Evolutionary conservation across 2,329 filamentous ascomycete species (phyloP).

Genomic region (Reticulascus tulasneorum): DNA sequence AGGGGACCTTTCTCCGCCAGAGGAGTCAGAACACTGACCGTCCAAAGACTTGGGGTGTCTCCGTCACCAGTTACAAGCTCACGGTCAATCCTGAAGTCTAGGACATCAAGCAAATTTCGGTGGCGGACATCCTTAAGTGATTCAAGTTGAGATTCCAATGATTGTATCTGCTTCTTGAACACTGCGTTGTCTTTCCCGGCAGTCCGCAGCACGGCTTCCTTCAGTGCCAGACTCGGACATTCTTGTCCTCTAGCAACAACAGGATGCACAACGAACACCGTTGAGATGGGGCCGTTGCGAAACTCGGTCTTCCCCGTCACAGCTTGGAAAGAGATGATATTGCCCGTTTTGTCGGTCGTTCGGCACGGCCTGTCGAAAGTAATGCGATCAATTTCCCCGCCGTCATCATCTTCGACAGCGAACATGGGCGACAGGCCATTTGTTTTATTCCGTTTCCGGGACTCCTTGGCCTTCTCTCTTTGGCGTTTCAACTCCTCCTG

Average conservation of each 20-base stretch:
- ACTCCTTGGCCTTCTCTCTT: constrained; percentile 59
- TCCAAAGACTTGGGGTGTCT: constrained; percentile 50
- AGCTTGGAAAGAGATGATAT: constrained; percentile 62
- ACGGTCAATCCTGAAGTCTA: constrained; percentile 77
- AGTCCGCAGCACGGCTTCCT: constrained; percentile 60
- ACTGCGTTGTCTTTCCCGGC: constrained; percentile 54
- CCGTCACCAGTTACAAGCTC: constrained; percentile 35
- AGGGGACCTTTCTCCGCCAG: constrained; percentile 80
- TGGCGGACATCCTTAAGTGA: constrained; percentile 71
- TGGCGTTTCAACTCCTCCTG: constrained; percentile 68
- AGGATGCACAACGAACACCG: constrained; percentile 69
- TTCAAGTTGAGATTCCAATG: constrained; percentile 73
- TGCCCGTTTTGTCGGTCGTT: constrained; percentile 60
- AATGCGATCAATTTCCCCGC: constrained; percentile 34
- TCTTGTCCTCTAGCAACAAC: constrained; percentile 51
- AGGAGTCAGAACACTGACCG: constrained; percentile 70
- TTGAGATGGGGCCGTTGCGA: constrained; percentile 61
- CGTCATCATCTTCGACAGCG: constrained; percentile 25
- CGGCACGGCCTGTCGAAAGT: constrained; percentile 66
- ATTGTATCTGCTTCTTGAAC: constrained; percentile 72
- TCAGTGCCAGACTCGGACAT: constrained; percentile 67
- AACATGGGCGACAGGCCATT: constrained; percentile 34
- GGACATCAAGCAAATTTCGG: constrained; percentile 70
- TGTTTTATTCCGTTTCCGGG: constrained; percentile 56
- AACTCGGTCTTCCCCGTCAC: constrained; percentile 68